phyloP scores from a whole-genome alignment of 345 rosid species.

The Populus euphratica region DNA sequence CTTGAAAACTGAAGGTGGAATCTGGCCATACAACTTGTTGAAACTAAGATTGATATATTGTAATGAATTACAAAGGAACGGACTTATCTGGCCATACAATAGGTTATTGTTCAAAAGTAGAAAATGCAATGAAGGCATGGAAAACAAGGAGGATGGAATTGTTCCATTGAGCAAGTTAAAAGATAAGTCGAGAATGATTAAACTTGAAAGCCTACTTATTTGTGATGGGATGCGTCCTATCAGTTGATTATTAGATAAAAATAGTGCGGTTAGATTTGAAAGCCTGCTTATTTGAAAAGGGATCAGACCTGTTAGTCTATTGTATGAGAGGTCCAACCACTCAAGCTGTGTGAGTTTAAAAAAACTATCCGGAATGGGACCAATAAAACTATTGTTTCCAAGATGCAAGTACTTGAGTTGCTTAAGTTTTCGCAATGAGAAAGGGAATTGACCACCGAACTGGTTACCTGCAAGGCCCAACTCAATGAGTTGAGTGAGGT shows the following conservation, averaged over 20 bases:
- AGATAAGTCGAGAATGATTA: not conserved
- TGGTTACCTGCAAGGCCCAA: not conserved
- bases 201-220: not conserved
- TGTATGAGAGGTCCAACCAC: no score
- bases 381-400: not conserved
- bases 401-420: not conserved
- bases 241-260: not conserved
- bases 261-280: rapidly evolving
- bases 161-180: not conserved
- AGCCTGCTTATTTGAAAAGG: no score
- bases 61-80: slow-evolving; percentile 2
- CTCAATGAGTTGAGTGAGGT: not conserved
- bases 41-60: slow-evolving; percentile 12
- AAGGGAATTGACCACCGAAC: not conserved
- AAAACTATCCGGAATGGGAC: not conserved
- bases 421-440: slow-evolving; percentile 3
- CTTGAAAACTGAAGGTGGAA: slow-evolving; percentile 18
- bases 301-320: no score
- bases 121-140: not conserved
- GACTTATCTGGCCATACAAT: slow-evolving; percentile 13
- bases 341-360: no score
- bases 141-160: not conserved
- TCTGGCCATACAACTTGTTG: slow-evolving; percentile 22
- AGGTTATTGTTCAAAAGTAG: slow-evolving; percentile 1
- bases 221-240: not conserved